A percentile compares a stretch with the other conserved stretches of the same genome.
Conservation (phyloP, 108 stramenopile species). For the Nitzschia putrida region DNA sequence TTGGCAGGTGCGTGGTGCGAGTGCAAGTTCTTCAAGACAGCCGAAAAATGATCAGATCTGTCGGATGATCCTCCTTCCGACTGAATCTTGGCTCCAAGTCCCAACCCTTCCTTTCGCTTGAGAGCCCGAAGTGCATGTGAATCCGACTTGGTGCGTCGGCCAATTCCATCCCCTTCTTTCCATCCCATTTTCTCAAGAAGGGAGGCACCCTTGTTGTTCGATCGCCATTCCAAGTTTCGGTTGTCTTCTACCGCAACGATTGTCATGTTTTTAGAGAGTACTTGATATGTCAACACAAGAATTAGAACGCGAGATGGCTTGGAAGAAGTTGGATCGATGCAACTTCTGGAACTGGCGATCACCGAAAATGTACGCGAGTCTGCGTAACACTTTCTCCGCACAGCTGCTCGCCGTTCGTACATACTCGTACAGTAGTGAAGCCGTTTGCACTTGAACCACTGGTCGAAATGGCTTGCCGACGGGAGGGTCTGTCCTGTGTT, state of each 20-base stretch:
- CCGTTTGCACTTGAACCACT: too few species aligned
- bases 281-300: background rate
- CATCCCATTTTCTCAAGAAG: slow-evolving; percentile 92
- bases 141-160: slow-evolving; percentile 44
- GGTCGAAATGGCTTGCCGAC: too few species aligned
- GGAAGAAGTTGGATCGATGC: slow-evolving; percentile 12
- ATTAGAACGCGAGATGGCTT: background rate
- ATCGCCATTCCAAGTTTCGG: slow-evolving; percentile 73
- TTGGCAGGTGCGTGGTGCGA: slow-evolving; percentile 30
- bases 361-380: too few species aligned
- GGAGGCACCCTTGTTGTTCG: slow-evolving; percentile 61
- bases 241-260: slow-evolving; percentile 68
- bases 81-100: slow-evolving; percentile 61
- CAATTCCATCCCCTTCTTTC: slow-evolving; percentile 86
- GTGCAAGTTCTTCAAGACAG: slow-evolving; percentile 45
- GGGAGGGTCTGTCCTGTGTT: too few species aligned
- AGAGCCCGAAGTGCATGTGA: slow-evolving; percentile 24
- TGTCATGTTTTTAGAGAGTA: slow-evolving; percentile 48
- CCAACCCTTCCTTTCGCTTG: slow-evolving; percentile 57
- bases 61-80: slow-evolving; percentile 49
- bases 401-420: too few species aligned
- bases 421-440: too few species aligned
- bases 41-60: slow-evolving; percentile 49
- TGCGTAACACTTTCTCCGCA: too few species aligned
- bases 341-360: slow-evolving; percentile 5